These are phyloP conservation scores for Naganishia friedmannii DNA, from an alignment of 768 basidiomycete genomes.

Conservation along the genomic window DNA sequence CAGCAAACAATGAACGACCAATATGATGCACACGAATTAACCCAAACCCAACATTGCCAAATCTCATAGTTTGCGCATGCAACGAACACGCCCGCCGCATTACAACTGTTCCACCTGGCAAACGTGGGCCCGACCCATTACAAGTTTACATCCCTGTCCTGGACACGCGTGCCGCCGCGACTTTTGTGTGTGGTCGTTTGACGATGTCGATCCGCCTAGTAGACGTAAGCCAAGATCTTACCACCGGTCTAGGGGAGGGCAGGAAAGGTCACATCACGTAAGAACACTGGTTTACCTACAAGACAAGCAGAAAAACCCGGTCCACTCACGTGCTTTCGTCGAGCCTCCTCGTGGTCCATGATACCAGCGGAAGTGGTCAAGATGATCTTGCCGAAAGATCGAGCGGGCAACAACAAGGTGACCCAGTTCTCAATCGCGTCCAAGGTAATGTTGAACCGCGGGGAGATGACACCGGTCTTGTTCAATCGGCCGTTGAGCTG, in stretches of 20 bases:
- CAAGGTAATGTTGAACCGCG: conserved; percentile 93
- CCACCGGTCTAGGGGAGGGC: conserved; percentile 60
- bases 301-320: too few relatives aligned
- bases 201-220: conserved; percentile 57
- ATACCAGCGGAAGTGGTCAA: conserved; percentile 97
- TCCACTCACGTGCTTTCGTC: conserved; percentile 78
- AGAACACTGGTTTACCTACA: too few relatives aligned
- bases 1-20: not conserved
- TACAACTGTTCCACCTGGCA: conserved; percentile 12
- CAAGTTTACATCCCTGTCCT: conserved; percentile 24
- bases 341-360: conserved; percentile 97
- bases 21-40: too few relatives aligned
- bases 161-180: conserved; percentile 1
- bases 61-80: conserved; percentile 22
- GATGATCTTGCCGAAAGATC: conserved; percentile 95
- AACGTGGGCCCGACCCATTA: too few relatives aligned
- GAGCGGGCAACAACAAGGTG: conserved; percentile 89
- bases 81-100: not conserved
- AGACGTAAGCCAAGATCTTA: conserved; percentile 87
- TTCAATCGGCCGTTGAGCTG: conserved; percentile 98
- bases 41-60: too few relatives aligned
- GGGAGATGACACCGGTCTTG: conserved; percentile 99
- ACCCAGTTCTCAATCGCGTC: conserved; percentile 80
- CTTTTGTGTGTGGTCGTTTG: conserved; percentile 9
- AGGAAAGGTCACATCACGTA: not conserved